Conservation (phyloP, 345 rosid genomes). For the Cardamine chenopodiifolia region DNA sequence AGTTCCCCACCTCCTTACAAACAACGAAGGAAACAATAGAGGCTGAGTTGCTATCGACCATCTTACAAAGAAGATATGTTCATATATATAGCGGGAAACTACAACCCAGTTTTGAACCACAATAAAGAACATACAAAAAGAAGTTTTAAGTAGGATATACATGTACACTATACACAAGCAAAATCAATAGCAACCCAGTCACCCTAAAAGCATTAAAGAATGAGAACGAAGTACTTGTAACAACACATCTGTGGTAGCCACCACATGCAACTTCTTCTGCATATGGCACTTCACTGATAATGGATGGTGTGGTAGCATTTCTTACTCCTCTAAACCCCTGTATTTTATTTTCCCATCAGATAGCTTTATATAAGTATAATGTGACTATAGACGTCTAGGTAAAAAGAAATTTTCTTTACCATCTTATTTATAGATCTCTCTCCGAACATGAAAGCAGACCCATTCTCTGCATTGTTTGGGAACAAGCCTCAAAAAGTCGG, state of each 20-base stretch:
- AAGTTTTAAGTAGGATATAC: slow-evolving; percentile 3
- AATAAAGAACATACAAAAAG: neutral
- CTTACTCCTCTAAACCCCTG: slow-evolving; percentile 63
- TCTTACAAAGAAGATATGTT: neutral
- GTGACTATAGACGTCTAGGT: slow-evolving; percentile 9
- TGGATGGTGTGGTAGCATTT: slow-evolving; percentile 57
- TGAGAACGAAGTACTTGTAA: slow-evolving; percentile 62
- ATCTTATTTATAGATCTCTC: slow-evolving; percentile 56
- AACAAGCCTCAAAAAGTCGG: slow-evolving; percentile 28
- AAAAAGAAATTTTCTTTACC: slow-evolving; percentile 44
- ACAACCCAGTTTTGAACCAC: neutral
- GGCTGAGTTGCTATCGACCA: slow-evolving; percentile 17
- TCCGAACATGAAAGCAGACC: slow-evolving; percentile 79
- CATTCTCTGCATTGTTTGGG: slow-evolving; percentile 63
- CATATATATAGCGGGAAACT: neutral
- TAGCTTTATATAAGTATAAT: slow-evolving; percentile 12
- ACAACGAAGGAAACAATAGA: slow-evolving; percentile 20
- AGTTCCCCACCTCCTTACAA: slow-evolving; percentile 75
- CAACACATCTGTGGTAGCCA: slow-evolving; percentile 87
- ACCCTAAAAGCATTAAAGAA: neutral
- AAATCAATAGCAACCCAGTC: neutral
- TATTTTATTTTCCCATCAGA: slow-evolving; percentile 25
- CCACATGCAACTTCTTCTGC: slow-evolving; percentile 88
- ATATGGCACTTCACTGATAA: slow-evolving; percentile 57
- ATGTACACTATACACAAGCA: neutral